Conservation (phyloP, 805 yeast genomes). For the Schwanniomyces pseudopolymorphus region DNA sequence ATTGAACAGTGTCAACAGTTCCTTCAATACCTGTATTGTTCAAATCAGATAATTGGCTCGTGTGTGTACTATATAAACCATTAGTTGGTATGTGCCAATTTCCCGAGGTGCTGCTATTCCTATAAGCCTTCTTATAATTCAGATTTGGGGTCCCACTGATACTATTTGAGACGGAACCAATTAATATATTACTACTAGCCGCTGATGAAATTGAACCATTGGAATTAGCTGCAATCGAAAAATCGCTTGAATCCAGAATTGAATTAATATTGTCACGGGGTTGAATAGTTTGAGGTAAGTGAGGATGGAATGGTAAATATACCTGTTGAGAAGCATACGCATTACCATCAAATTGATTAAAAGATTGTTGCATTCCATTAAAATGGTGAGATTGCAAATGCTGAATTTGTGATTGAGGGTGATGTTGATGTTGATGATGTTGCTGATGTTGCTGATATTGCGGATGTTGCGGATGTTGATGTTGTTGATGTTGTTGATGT, state of each 20-base stretch:
- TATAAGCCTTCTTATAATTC: not conserved
- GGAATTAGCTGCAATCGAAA: conserved; percentile 9
- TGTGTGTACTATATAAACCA: not conserved
- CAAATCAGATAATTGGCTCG: not conserved
- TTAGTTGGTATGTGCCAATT: not conserved
- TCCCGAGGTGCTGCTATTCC: not conserved
- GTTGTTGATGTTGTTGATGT: conserved; percentile 7
- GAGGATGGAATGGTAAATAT: conserved; percentile 11
- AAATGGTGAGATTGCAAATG: conserved; percentile 3
- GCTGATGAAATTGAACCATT: conserved; percentile 11
- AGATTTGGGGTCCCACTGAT: conserved; percentile 3
- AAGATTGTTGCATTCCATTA: conserved; percentile 9
- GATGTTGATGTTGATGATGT: conserved; percentile 1
- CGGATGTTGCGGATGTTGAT: conserved; percentile 8
- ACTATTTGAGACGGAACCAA: conserved; percentile 2
- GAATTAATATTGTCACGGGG: conserved; percentile 7
- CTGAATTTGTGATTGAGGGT: conserved; percentile 5
- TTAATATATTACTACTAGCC: conserved; percentile 4
- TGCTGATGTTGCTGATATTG: not conserved
- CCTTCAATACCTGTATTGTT: not conserved
- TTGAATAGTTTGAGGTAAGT: conserved; percentile 5
- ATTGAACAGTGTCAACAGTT: not conserved
- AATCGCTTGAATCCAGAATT: conserved; percentile 11
- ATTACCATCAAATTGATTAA: conserved; percentile 7
- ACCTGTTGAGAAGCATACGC: conserved; percentile 3